phyloP scores from a whole-genome alignment of 2,329 filamentous ascomycete species.

The Periglandula ipomoeae region DNA sequence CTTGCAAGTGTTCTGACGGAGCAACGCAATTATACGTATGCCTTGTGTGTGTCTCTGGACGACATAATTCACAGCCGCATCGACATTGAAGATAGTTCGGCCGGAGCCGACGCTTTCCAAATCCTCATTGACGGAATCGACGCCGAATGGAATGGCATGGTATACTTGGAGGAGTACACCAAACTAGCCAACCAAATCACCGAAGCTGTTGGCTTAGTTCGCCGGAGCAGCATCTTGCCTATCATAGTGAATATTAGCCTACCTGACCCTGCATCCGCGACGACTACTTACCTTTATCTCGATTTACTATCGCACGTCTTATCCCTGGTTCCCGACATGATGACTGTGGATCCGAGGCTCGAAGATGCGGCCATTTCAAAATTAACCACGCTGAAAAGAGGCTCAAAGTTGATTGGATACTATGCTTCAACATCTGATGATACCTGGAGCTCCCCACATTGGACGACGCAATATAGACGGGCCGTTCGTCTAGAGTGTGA shows the following conservation, averaged over 20 bases:
- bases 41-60: slow-evolving; percentile 50
- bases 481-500: slow-evolving; percentile 51
- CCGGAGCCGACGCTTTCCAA: slow-evolving; percentile 60
- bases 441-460: slow-evolving; percentile 48
- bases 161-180: slow-evolving; percentile 11
- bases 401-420: slow-evolving; percentile 53
- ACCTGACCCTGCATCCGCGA: slow-evolving; percentile 16
- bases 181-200: slow-evolving; percentile 43
- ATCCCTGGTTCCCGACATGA: slow-evolving; percentile 52
- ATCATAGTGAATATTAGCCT: slow-evolving; percentile 44
- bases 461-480: slow-evolving; percentile 47
- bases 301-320: slow-evolving; percentile 51
- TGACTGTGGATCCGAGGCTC: slow-evolving; percentile 52
- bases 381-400: slow-evolving; percentile 41
- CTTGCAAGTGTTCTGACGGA: slow-evolving; percentile 53
- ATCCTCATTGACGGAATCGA: slow-evolving; percentile 39
- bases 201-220: slow-evolving; percentile 47
- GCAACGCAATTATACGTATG: slow-evolving; percentile 56
- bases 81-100: slow-evolving; percentile 56
- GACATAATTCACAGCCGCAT: slow-evolving; percentile 42
- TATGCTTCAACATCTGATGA: slow-evolving; percentile 32
- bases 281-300: slow-evolving; percentile 33
- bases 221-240: slow-evolving; percentile 52
- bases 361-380: slow-evolving; percentile 40
- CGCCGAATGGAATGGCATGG: slow-evolving; percentile 12